Percentiles rank a stretch among this genome's conserved stretches.
phyloP scores from a whole-genome alignment of 345 rosid species.

The Euphorbia tirucalli region DNA sequence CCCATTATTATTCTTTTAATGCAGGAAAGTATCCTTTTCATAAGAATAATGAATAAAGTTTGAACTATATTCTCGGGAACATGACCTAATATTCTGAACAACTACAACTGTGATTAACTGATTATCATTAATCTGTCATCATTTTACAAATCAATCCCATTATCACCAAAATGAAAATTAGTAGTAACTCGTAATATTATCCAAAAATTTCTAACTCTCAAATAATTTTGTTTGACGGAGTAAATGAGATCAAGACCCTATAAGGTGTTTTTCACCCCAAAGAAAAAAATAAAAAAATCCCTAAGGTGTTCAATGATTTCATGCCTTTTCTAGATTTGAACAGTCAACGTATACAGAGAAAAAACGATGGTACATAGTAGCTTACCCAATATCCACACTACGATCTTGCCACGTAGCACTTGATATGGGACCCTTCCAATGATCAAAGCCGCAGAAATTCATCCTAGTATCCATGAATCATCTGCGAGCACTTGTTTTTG shows the following conservation, averaged over 20 bases:
- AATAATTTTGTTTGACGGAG: neutral
- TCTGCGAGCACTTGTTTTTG: conserved; percentile 51
- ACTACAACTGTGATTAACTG: neutral
- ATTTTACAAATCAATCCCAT: conserved; percentile 2
- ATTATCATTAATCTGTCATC: conserved; percentile 7
- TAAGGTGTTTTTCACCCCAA: neutral
- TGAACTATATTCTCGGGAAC: no score
- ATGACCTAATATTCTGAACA: neutral
- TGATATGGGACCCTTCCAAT: neutral
- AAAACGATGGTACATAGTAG: neutral
- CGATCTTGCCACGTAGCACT: conserved; percentile 14
- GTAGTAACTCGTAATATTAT: neutral
- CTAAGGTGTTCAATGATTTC: neutral
- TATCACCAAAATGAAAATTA: neutral
- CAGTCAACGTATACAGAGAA: neutral
- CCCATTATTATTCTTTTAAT: neutral
- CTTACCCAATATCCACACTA: neutral
- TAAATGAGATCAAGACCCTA: neutral
- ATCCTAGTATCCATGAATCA: conserved; percentile 39
- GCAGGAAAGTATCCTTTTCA: no score
- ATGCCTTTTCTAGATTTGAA: neutral
- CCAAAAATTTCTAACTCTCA: neutral
- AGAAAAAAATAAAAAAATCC: neutral
- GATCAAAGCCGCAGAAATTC: conserved; percentile 1
- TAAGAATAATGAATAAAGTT: neutral